Base-by-base conservation (phyloP, 352 stramenopile genomes). In the Pythium dissotocum region DNA sequence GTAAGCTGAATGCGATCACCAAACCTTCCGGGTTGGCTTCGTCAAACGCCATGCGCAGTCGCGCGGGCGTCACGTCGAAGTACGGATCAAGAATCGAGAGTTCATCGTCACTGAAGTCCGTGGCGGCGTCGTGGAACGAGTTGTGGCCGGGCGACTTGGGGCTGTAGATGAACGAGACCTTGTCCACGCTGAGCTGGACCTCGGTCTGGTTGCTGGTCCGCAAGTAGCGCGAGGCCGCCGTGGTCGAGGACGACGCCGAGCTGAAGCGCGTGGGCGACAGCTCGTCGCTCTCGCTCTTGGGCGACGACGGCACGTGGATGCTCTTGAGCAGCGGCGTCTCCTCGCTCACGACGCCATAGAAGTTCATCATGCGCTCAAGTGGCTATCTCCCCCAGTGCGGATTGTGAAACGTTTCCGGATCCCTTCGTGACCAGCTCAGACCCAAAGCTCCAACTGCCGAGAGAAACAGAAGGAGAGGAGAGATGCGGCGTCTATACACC, bases 11-110 rank as follows among this genome's bases (percentile, higher is more conserved):
- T 48, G 33, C 6, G 9, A 16, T 40, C 21, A 0, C 44, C 64
- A 14, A 44, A 83, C 73, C 73, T 59, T 89, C 80, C 0, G 82
- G 84, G 2, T 70, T 56, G 32, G 82, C 81, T 40, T 89, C 83
- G 61, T 93, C 79, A 71, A 90, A 95, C 4, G 83, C 85, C 48
- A 84, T 77, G 48, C 79, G 82, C 33, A 94, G 68, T 2, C 87
- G 75, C 40, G 85, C 90, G n/a, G 76, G 65, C 18, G 85, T 95
- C 52, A 95, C 83, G 61, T 95, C 87, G 62, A 95, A 95, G 72
- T 93, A 93, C 63, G 87, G 87, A 38, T 95, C 85, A n/a, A 95
- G 61, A 55, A 93, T 91, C 40, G 87, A 89, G 26, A 95, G 80
- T 69, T 87, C 78, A 60, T 95, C 85, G 74, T 89, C 70, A 28